Base-by-base conservation (phyloP, 257 asterid genomes). In the Scutellaria baicalensis region DNA sequence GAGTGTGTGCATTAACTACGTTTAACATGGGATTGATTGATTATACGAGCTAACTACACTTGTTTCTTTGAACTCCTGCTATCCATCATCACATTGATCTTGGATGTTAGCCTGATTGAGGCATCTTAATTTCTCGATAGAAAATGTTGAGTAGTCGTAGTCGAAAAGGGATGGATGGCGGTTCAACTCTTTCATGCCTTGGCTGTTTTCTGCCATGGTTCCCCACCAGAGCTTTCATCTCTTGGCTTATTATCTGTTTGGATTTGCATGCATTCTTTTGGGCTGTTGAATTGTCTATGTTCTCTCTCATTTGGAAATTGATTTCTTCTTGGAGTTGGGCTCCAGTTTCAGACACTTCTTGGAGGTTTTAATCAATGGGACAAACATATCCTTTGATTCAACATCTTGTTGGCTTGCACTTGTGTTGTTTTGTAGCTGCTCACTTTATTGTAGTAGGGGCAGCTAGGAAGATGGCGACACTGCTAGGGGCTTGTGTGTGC, bases 371-470 rank as follows among this genome's bases (percentile, higher is more conserved):
- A 74, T 68, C 56, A 74, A 68, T 68, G 80, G 72, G 89, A 80
- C 93, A 83, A 82, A 77, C 86, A 74, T 79, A 73, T 74, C 78
- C 83, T 81, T 83, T 67, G 75, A 85, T 81, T 66, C 77, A 79
- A 69, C 82, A 68, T 49, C 77, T 62, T 75, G 81, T 77, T 83
- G 76, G 82, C 69, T 78, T 78, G 66, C 64, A 54, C 61, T 13
- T 16, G 9, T 27, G 17, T 68, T 68, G 52, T 35, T 18, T 52
- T 59, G 10, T 13, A 27, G 33, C 33, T 1, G 13, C 14, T 59
- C 69, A 35, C 51, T 58, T 66, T 48, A 45, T 54, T 65, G 33
- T 59, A 36, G 20, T 57, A 70, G 70, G 73, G 58, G 68, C 65
- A 65, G 58, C 61, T 58, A 14, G 33, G 54, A 43, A 66, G 74